Evolutionary conservation across 805 yeast species (phyloP).

Genomic region (Schwanniomyces pseudopolymorphus): DNA sequence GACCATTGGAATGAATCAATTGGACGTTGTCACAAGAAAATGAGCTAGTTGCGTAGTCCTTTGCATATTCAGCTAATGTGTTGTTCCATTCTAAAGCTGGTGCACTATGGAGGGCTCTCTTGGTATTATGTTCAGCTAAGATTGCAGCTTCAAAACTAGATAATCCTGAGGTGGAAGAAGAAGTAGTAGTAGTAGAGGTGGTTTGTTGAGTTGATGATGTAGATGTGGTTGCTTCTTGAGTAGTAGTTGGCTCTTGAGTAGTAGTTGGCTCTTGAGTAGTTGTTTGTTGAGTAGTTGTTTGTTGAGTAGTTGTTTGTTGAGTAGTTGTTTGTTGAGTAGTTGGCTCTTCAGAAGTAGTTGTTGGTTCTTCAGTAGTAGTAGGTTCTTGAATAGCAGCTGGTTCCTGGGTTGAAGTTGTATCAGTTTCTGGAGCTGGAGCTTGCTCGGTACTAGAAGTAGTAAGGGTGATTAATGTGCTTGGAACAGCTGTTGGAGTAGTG

Average conservation of each 20-base stretch:
- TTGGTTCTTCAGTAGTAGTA: conserved; percentile 4
- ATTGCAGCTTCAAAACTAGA: conserved; percentile 27
- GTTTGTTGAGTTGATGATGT: conserved; percentile 7
- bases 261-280: conserved; percentile 12
- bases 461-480: not conserved
- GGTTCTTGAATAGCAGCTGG: conserved; percentile 7
- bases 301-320: conserved; percentile 10
- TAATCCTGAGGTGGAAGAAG: conserved; percentile 13
- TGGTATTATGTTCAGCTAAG: conserved; percentile 33
- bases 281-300: conserved; percentile 3
- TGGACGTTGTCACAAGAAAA: conserved; percentile 59
- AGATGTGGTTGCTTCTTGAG: conserved; percentile 11
- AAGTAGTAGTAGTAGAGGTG: conserved; percentile 10
- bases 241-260: conserved; percentile 7
- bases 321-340: conserved; percentile 8
- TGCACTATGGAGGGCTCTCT: conserved; percentile 38
- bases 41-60: conserved; percentile 48
- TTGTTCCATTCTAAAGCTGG: conserved; percentile 32
- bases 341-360: conserved; percentile 1
- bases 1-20: conserved; percentile 62
- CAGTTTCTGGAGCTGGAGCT: too few relatives aligned
- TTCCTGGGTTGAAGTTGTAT: conserved; percentile 3
- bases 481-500: conserved; percentile 8
- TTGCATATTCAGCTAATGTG: conserved; percentile 33
- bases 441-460: not conserved